These are phyloP conservation scores for Huiozyma sinensis DNA, from an alignment of 805 yeast genomes.

Conservation along the genomic window DNA sequence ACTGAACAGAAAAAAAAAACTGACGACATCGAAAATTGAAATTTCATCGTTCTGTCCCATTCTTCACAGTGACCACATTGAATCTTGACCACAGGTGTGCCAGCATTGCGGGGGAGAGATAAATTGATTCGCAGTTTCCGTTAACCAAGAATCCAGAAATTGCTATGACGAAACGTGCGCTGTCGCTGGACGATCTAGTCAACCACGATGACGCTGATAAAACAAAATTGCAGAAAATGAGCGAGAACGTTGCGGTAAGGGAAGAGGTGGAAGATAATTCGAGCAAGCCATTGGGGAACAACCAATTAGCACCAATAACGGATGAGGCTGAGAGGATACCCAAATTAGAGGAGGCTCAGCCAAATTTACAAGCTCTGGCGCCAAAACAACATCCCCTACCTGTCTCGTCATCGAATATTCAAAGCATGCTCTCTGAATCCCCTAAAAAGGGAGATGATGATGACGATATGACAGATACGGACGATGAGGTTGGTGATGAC, in stretches of 20 bases:
- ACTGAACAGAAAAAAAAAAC: no score
- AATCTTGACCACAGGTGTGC: no score
- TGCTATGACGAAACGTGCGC: constrained; percentile 19
- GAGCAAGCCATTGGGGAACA: not conserved
- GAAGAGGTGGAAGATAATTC: not conserved
- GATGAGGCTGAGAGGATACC: not conserved
- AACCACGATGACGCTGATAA: constrained; percentile 26
- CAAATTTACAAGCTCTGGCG: not conserved
- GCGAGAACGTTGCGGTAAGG: not conserved
- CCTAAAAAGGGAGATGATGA: not conserved
- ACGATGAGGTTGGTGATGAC: constrained; percentile 19
- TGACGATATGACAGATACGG: constrained; percentile 28
- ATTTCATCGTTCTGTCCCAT: no score
- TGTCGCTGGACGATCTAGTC: constrained; percentile 28
- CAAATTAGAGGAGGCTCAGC: not conserved
- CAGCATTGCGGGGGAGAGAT: no score
- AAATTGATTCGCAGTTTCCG: no score
- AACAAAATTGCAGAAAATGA: constrained; percentile 10
- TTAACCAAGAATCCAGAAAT: no score
- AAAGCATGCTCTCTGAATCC: not conserved
- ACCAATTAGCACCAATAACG: not conserved
- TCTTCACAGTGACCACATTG: no score
- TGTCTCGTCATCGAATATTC: not conserved
- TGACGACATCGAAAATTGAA: no score
- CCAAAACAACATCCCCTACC: not conserved